Conservation (phyloP, 2,329 filamentous ascomycete species). For the Tricladium varicosporioides region DNA sequence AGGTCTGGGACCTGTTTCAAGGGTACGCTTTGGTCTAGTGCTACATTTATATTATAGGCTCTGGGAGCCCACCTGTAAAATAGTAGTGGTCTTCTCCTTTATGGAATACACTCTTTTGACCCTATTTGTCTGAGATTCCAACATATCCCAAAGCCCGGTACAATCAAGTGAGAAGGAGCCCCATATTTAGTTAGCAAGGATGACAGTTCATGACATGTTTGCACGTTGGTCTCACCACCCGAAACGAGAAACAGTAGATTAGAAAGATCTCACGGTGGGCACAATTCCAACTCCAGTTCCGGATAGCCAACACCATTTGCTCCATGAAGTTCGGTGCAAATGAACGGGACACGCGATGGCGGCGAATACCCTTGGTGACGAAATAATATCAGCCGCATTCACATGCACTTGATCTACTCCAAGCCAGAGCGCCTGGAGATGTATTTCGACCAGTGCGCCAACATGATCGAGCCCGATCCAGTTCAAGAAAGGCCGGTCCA, state of each 20-base stretch:
- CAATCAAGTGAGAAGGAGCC: constrained; percentile 37
- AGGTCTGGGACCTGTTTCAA: no score
- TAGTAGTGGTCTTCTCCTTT: no score
- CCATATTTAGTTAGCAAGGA: constrained; percentile 34
- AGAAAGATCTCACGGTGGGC: constrained; percentile 35
- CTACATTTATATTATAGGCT: no score
- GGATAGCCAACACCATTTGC: constrained; percentile 2
- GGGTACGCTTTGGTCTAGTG: no score
- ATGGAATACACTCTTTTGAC: no score
- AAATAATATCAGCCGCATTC: constrained; percentile 39
- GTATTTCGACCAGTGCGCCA: constrained; percentile 49
- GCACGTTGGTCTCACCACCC: constrained; percentile 46
- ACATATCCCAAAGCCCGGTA: constrained; percentile 44
- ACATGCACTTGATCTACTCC: constrained; percentile 47
- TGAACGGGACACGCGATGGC: constrained; percentile 41
- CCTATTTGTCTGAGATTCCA: no score
- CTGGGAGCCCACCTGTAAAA: no score
- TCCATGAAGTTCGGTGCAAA: constrained; percentile 45
- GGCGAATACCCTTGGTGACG: constrained; percentile 39
- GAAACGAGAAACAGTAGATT: constrained; percentile 37
- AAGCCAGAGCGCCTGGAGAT: constrained; percentile 45
- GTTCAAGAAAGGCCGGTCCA: constrained; percentile 35
- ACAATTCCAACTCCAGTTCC: background rate
- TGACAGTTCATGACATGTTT: constrained; percentile 33
- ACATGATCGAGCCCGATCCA: constrained; percentile 52